These are phyloP conservation scores for Antitrichia curtipendula DNA, from an alignment of 225 moss, liverwort and hornwort genomes.

Conservation along the genomic window DNA sequence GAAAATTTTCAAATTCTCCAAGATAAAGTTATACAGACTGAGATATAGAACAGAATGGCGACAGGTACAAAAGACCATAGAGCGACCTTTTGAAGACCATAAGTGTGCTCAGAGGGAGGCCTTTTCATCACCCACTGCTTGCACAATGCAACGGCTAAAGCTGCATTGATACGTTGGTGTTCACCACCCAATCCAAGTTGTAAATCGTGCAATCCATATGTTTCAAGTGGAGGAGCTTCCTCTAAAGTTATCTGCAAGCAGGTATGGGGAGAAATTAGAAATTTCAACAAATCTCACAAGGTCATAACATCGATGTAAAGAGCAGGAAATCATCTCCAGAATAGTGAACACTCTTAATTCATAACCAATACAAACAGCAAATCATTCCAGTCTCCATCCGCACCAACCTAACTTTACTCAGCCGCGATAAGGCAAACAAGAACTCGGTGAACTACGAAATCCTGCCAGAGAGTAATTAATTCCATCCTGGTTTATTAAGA, in stretches of 20 bases:
- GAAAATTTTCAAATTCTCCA: not conserved
- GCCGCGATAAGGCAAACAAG: not conserved
- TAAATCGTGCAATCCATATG: slow-evolving; percentile 50
- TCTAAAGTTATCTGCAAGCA: slow-evolving; percentile 57
- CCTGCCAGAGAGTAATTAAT: not conserved
- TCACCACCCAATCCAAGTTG: slow-evolving; percentile 78
- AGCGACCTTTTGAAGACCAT: slow-evolving; percentile 19
- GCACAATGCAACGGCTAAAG: slow-evolving; percentile 89
- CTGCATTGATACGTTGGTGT: slow-evolving; percentile 88
- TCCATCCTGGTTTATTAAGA: not conserved
- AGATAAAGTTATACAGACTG: not conserved
- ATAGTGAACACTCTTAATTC: not conserved
- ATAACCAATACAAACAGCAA: not conserved
- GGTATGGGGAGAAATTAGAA: not conserved
- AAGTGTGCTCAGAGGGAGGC: slow-evolving; percentile 12
- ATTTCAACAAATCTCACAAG: not conserved
- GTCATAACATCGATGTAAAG: not conserved
- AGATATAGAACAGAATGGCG: not conserved
- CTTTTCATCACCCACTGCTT: slow-evolving; percentile 71
- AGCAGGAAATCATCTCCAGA: not conserved
- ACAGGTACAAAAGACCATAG: not conserved
- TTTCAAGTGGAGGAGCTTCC: slow-evolving; percentile 55
- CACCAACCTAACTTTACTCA: not conserved
- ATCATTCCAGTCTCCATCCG: not conserved
- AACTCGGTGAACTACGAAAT: not conserved